Base-by-base conservation (phyloP, 2,329 filamentous ascomycete genomes). In the Penicillium palitans region DNA sequence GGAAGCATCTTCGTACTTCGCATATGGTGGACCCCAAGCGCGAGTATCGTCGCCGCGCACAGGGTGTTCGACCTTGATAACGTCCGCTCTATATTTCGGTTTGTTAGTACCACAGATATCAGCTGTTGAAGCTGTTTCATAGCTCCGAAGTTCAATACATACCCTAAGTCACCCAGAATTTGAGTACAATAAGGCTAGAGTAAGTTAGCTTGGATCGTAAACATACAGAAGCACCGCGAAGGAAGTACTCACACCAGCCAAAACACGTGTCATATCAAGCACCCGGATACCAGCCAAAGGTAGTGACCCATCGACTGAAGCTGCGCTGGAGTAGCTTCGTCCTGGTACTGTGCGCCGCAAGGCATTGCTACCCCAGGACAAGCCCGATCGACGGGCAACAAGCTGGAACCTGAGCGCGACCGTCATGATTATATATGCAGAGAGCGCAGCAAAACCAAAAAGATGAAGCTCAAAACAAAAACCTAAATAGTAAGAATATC, bases 51-150 rank as follows among this genome's bases (percentile, higher is more conserved):
- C 95, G 39, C 91, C 95, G 57, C 91, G 84, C 6, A 86, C 86
- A 4, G 95, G 95, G 75, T 99, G 95, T 76, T 99, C 95, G 61
- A 99, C 85, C 77, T 99, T 99, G 78, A 99, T 96, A 33, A 99
- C 87, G 74, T 99, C 93, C 65, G 95, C 95, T 63, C 92, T 96
- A 67, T 58, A 63, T 41, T 37, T 21, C 6, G 10, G 2, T 29
- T 39, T 52, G 53, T 57, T 25, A 21, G 44, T 19, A 52, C 15
- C 1, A 21, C 6, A 7, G 2, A 13, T 31, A 40, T 9, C 13
- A 55, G 25, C 12, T 15, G 37, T 46, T 41, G 19, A 15, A 45
- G 42, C 45, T 40, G 15, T 29, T 48, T n/a, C 19, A 49, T 40
- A 40, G 52, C 52, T 19, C 17, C 47, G 49, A 52, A 19, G 35